These are phyloP conservation scores for Macrolepiota albuminosa DNA, from an alignment of 768 basidiomycete genomes.

Conservation along the genomic window DNA sequence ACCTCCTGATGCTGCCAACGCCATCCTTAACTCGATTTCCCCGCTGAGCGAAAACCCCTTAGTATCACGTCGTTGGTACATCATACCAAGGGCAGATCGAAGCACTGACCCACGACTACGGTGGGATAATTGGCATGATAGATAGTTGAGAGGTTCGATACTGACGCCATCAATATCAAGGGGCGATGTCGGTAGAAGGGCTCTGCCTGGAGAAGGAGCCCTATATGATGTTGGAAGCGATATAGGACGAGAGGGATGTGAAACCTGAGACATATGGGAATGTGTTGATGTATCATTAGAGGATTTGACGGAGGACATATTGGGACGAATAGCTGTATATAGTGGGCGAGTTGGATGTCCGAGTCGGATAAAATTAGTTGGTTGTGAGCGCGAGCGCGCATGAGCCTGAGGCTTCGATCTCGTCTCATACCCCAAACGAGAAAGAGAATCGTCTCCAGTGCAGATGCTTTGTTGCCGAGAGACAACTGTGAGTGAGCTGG, in stretches of 20 bases:
- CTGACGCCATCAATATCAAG: not conserved
- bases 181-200: slow-evolving; percentile 10
- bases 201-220: slow-evolving; percentile 12
- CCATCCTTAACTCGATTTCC: slow-evolving; percentile 55
- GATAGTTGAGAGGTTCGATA: slow-evolving; percentile 17
- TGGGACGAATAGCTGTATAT: slow-evolving; percentile 46
- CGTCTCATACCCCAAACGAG: not conserved
- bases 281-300: not conserved
- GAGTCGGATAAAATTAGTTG: slow-evolving; percentile 29
- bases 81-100: slow-evolving; percentile 20
- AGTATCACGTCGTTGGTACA: slow-evolving; percentile 11
- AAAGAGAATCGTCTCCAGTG: slow-evolving; percentile 10
- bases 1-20: slow-evolving; percentile 35
- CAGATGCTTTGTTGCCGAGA: slow-evolving; percentile 4
- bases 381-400: slow-evolving; percentile 20
- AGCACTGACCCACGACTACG: not conserved
- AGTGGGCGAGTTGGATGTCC: slow-evolving; percentile 52
- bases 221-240: slow-evolving; percentile 13
- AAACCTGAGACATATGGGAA: not conserved
- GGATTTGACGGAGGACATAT: slow-evolving; percentile 7
- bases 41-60: slow-evolving; percentile 54
- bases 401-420: slow-evolving; percentile 9
- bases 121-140: not conserved
- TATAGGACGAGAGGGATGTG: slow-evolving; percentile 2
- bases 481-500: not conserved